Conservation (phyloP, 345 rosid genomes). For the Arabis alpina region DNA sequence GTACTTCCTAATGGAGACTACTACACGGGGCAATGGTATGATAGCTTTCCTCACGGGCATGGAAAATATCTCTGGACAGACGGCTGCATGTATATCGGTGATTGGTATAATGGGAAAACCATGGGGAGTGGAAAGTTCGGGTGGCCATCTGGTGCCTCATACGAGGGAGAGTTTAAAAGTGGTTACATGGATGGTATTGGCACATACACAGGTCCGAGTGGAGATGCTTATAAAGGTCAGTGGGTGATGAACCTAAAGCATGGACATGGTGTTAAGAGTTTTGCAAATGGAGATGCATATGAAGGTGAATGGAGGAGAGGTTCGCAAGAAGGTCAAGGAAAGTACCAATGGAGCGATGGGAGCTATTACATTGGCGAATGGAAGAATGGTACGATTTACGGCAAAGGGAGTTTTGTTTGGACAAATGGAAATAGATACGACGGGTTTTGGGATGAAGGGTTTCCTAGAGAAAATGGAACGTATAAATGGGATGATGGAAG, state of each 20-base stretch:
- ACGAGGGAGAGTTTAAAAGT: slow-evolving; percentile 90
- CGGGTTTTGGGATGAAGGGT: slow-evolving; percentile 78
- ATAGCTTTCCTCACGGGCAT: slow-evolving; percentile 79
- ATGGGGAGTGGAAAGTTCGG: slow-evolving; percentile 85
- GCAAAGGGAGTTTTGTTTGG: slow-evolving; percentile 79
- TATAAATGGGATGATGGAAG: slow-evolving; percentile 80
- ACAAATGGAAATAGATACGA: slow-evolving; percentile 65
- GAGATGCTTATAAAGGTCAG: slow-evolving; percentile 72
- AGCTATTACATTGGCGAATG: slow-evolving; percentile 71
- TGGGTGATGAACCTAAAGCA: slow-evolving; percentile 95
- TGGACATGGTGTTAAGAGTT: slow-evolving; percentile 68
- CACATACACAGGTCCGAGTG: slow-evolving; percentile 59
- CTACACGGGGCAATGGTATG: slow-evolving; percentile 87
- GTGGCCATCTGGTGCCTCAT: slow-evolving; percentile 92
- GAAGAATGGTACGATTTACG: slow-evolving; percentile 71
- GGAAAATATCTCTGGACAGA: slow-evolving; percentile 94
- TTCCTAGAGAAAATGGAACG: slow-evolving; percentile 85
- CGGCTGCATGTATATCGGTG: slow-evolving; percentile 86
- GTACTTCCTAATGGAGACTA: slow-evolving; percentile 83
- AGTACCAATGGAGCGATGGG: slow-evolving; percentile 70
- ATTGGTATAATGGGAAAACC: slow-evolving; percentile 81
- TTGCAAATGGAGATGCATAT: slow-evolving; percentile 72
- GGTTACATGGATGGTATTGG: slow-evolving; percentile 94
- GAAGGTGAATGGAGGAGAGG: slow-evolving; percentile 94
- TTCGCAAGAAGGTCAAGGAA: slow-evolving; percentile 78